Percentiles rank a stretch among this genome's conserved stretches.
phyloP scores from a whole-genome alignment of 257 asterid species.

The Solanum bulbocastanum region DNA sequence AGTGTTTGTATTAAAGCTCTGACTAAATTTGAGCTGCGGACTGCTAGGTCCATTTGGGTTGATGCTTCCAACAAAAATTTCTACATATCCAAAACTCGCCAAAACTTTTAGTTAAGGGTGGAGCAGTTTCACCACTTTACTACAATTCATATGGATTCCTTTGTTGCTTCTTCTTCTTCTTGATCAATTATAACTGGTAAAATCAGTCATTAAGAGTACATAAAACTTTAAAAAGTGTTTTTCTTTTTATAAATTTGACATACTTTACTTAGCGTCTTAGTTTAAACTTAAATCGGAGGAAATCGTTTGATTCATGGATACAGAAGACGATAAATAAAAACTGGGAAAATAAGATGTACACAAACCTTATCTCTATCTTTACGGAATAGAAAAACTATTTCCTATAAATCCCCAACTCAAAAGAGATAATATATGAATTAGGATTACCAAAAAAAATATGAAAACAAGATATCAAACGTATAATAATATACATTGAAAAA shows the following conservation, averaged over 20 bases:
- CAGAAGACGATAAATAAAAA: background rate
- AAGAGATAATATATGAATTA: background rate
- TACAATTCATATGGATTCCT: too few relatives aligned
- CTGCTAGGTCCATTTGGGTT: accelerated
- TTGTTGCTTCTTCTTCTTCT: background rate
- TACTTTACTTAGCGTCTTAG: background rate
- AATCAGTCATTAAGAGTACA: background rate
- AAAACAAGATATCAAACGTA: too few relatives aligned
- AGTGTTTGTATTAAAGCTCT: too few relatives aligned
- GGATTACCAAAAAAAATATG: too few relatives aligned
- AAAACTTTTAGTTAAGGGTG: too few relatives aligned
- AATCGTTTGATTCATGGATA: background rate
- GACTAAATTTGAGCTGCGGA: too few relatives aligned
- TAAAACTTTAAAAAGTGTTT: background rate
- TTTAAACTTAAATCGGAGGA: background rate
- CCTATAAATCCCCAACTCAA: accelerated
- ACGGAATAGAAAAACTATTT: background rate
- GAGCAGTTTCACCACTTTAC: too few relatives aligned
- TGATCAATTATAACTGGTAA: background rate
- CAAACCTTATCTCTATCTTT: background rate
- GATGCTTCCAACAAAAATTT: too few relatives aligned
- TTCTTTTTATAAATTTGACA: too few relatives aligned
- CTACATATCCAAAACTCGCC: too few relatives aligned
- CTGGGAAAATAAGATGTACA: background rate
- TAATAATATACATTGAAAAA: too few relatives aligned